These are phyloP conservation scores for Calonectria montana DNA, from an alignment of 2,329 filamentous ascomycete genomes.

Conservation along the genomic window DNA sequence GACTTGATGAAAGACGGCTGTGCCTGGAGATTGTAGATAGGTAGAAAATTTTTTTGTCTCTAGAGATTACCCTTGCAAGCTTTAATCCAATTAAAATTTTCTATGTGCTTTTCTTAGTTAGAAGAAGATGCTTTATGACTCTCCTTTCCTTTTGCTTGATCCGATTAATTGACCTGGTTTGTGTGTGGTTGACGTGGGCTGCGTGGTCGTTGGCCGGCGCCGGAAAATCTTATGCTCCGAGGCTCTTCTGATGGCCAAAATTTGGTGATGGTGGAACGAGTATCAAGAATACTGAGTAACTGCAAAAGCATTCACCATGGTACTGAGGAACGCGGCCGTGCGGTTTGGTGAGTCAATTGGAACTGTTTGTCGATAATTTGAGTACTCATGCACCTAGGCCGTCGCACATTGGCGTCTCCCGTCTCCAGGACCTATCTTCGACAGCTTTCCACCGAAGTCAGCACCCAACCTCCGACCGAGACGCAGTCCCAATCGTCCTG, in stretches of 20 bases:
- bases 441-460: conserved; percentile 47
- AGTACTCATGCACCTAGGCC: conserved; percentile 55
- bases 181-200: not conserved
- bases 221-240: conserved; percentile 41
- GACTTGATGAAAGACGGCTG: conserved; percentile 49
- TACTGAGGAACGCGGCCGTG: conserved; percentile 64
- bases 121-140: not conserved
- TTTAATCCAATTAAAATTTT: conserved; percentile 35
- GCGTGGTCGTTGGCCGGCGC: conserved; percentile 18
- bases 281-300: conserved; percentile 32
- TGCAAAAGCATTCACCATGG: conserved; percentile 58
- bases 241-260: conserved; percentile 39
- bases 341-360: conserved; percentile 62
- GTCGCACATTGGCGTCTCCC: conserved; percentile 61
- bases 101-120: conserved; percentile 6
- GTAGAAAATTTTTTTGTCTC: conserved; percentile 40
- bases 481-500: conserved; percentile 34
- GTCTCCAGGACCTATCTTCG: conserved; percentile 49
- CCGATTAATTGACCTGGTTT: not conserved
- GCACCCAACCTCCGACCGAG: conserved; percentile 31
- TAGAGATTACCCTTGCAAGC: conserved; percentile 40
- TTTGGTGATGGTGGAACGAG: conserved; percentile 41
- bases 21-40: conserved; percentile 47
- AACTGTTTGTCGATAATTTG: not conserved
- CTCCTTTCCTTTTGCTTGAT: not conserved